phyloP scores from a whole-genome alignment of 305 asterid genomes.

The Plantago rigida region DNA sequence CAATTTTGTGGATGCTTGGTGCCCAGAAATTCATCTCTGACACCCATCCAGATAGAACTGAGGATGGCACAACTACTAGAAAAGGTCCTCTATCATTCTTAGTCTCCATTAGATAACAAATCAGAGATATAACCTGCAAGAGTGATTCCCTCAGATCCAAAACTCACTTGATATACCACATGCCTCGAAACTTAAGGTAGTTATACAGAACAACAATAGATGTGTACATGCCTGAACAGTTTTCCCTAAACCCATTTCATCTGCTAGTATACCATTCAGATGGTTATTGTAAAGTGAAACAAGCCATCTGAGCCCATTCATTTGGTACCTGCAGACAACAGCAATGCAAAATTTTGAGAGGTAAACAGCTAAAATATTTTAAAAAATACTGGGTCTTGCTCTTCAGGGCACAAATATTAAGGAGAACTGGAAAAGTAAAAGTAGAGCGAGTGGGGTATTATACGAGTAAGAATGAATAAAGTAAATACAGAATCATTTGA shows the following conservation, averaged over 20 bases:
- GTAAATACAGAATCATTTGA: too few species aligned
- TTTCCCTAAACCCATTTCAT: conserved; percentile 99
- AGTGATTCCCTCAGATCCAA: conserved; percentile 25
- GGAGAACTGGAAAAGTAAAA: too few species aligned
- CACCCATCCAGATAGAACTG: conserved; percentile 98
- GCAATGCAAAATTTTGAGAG: conserved; percentile 14
- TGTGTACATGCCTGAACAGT: conserved; percentile 76
- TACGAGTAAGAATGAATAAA: too few species aligned
- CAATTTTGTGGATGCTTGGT: conserved; percentile 72
- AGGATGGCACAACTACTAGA: conserved; percentile 96
- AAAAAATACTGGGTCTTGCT: too few species aligned
- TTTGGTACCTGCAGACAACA: conserved; percentile 64
- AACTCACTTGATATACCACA: conserved; percentile 16
- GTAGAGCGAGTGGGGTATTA: too few species aligned
- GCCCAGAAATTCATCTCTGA: conserved; percentile 93
- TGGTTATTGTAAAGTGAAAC: conserved; percentile 94
- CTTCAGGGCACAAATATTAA: too few species aligned
- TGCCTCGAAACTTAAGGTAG: conserved; percentile 2
- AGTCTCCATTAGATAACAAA: conserved; percentile 86
- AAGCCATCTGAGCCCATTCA: conserved; percentile 98
- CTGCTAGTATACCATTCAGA: conserved; percentile 98
- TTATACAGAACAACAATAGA: conserved; percentile 13
- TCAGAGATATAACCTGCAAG: conserved; percentile 79
- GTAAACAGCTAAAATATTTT: conserved; percentile 2
- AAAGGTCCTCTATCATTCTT: conserved; percentile 98